These are phyloP conservation scores for Dipodascopsis uninucleata DNA, from an alignment of 805 yeast genomes.

Conservation along the genomic window DNA sequence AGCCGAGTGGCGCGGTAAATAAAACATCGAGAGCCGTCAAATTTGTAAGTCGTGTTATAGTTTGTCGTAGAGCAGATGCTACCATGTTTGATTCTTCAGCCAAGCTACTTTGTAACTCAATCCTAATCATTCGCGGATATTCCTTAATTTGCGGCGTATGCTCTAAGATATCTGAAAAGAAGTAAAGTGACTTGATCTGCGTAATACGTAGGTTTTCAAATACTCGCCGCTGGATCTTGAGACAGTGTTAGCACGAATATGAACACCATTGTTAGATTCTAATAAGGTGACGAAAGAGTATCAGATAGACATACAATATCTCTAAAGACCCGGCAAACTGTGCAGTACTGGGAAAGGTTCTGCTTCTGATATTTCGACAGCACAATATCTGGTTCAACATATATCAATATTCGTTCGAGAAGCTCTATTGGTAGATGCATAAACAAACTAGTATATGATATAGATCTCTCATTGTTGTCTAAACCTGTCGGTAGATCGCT, in stretches of 20 bases:
- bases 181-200: constrained; percentile 12
- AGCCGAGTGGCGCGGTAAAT: constrained; percentile 24
- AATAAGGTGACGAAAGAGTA: neutral
- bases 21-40: constrained; percentile 7
- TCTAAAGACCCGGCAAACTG: constrained; percentile 12
- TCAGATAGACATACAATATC: constrained; percentile 19
- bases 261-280: neutral
- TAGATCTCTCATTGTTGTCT: neutral
- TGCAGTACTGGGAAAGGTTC: constrained; percentile 8
- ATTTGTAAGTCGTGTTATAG: constrained; percentile 13
- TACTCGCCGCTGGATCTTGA: constrained; percentile 22
- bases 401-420: constrained; percentile 5
- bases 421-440: constrained; percentile 1
- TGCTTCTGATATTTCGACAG: constrained; percentile 12
- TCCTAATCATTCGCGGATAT: constrained; percentile 4
- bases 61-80: constrained; percentile 13
- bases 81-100: constrained; percentile 27
- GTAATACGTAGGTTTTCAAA: constrained; percentile 14
- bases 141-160: constrained; percentile 5
- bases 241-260: neutral
- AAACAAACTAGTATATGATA: neutral
- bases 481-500: constrained; percentile 9
- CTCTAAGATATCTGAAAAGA: constrained; percentile 10
- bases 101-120: constrained; percentile 20
- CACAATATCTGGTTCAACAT: constrained; percentile 9